These are phyloP conservation scores for Backusella psychrophila DNA, from an alignment of 192 early-diverging fungal species.

Conservation along the genomic window DNA sequence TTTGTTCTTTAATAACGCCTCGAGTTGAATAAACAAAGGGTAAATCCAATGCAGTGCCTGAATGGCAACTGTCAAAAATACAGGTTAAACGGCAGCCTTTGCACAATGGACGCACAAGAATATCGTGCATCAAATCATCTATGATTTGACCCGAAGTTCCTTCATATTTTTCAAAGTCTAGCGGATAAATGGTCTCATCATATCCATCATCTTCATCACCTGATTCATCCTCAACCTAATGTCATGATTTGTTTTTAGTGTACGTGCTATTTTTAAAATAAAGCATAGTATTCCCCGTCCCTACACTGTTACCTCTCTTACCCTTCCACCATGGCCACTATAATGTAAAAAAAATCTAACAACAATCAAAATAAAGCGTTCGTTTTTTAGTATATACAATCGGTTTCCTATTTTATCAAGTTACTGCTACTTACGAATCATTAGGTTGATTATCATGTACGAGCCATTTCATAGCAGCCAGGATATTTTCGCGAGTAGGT, in stretches of 20 bases:
- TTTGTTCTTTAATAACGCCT: conserved; percentile 54
- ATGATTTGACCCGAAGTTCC: conserved; percentile 60
- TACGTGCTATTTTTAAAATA: neutral
- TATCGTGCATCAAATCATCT: conserved; percentile 75
- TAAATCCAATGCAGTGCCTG: conserved; percentile 78
- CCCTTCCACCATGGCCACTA: conserved; percentile 72
- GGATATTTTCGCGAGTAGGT: conserved; percentile 74
- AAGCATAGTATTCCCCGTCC: neutral
- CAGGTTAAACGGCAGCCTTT: conserved; percentile 71
- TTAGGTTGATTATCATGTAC: conserved; percentile 67
- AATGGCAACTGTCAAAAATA: conserved; percentile 86
- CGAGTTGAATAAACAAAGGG: conserved; percentile 76
- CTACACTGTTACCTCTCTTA: conserved; percentile 21
- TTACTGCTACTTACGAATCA: conserved; percentile 57
- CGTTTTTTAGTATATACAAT: neutral
- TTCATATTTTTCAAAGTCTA: conserved; percentile 49
- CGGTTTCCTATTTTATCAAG: neutral
- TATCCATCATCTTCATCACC: conserved; percentile 81
- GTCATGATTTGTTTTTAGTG: neutral
- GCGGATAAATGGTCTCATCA: conserved; percentile 79
- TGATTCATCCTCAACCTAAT: conserved; percentile 33
- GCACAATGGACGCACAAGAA: conserved; percentile 69
- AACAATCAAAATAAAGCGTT: neutral
- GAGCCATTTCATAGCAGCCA: conserved; percentile 75
- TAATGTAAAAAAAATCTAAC: conserved; percentile 76